phyloP scores from a whole-genome alignment of 345 rosid species.

The Bruguiera gymnorhiza region DNA sequence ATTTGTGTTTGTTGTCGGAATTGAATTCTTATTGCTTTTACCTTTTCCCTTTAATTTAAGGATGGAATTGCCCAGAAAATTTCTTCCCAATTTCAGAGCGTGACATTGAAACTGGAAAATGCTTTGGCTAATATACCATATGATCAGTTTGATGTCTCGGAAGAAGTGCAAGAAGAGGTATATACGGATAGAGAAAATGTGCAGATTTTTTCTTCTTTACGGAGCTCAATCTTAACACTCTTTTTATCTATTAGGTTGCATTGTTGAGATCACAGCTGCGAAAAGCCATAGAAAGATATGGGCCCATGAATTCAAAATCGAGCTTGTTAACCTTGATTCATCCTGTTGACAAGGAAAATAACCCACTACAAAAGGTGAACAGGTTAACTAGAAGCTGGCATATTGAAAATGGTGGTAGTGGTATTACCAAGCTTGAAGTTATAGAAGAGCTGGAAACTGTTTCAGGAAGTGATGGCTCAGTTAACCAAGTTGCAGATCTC shows the following conservation, averaged over 20 bases:
- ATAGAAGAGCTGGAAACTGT: conserved; percentile 22
- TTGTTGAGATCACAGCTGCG: conserved; percentile 72
- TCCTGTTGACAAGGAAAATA: conserved; percentile 39
- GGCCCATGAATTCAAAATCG: conserved; percentile 49
- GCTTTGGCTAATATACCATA: conserved; percentile 64
- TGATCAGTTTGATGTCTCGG: conserved; percentile 68
- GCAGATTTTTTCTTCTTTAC: background rate
- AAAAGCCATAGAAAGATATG: conserved; percentile 73
- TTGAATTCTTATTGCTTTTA: conserved; percentile 41
- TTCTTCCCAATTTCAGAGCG: conserved; percentile 69
- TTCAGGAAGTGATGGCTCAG: conserved; percentile 8
- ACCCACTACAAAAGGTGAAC: conserved; percentile 11
- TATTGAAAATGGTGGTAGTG: conserved; percentile 23
- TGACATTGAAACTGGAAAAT: conserved; percentile 82
- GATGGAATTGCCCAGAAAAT: conserved; percentile 69
- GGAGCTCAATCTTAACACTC: background rate
- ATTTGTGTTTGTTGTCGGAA: background rate
- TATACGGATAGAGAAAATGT: background rate
- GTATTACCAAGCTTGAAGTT: conserved; percentile 31
- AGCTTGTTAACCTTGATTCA: conserved; percentile 44
- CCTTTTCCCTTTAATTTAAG: conserved; percentile 45
- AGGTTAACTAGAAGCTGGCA: conserved; percentile 24
- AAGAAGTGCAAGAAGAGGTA: conserved; percentile 88
- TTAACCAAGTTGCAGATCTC: conserved; percentile 2
- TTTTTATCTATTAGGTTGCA: conserved; percentile 47